Percentiles rank a stretch among this genome's conserved stretches.
phyloP scores from a whole-genome alignment of 352 stramenopile species.

The Elongisporangium senticosum region DNA sequence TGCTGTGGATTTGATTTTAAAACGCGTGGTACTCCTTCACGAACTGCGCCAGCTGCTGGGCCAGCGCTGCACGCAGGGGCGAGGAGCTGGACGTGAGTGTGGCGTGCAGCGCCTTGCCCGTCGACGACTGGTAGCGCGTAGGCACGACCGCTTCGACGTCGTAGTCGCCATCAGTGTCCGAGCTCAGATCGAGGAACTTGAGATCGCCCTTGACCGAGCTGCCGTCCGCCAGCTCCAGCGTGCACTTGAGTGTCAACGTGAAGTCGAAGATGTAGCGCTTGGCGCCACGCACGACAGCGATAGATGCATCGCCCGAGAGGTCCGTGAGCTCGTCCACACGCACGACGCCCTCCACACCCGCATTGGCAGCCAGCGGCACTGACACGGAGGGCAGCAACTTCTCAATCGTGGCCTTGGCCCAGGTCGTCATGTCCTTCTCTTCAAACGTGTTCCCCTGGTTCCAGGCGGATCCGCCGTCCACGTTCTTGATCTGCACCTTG shows the following conservation, averaged over 20 bases:
- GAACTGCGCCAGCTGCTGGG: slow-evolving; percentile 45
- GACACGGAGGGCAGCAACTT: slow-evolving; percentile 41
- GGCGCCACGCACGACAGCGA: slow-evolving; percentile 88
- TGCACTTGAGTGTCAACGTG: slow-evolving; percentile 50
- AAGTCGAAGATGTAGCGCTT: slow-evolving; percentile 92
- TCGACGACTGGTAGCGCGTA: slow-evolving; percentile 60
- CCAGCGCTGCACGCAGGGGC: slow-evolving; percentile 59
- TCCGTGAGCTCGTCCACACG: slow-evolving; percentile 66
- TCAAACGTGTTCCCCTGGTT: slow-evolving; percentile 94
- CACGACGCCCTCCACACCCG: slow-evolving; percentile 31
- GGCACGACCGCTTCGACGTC: slow-evolving; percentile 68
- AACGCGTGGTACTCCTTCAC: slow-evolving; percentile 73
- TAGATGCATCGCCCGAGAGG: slow-evolving; percentile 90
- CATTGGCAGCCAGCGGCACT: slow-evolving; percentile 21
- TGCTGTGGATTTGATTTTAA: slow-evolving; percentile 20
- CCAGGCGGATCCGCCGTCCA: slow-evolving; percentile 87
- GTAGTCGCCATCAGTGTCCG: slow-evolving; percentile 62
- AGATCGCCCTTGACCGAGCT: slow-evolving; percentile 40
- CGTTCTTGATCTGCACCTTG: slow-evolving; percentile 77
- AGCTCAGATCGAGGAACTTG: slow-evolving; percentile 81
- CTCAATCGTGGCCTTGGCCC: slow-evolving; percentile 76
- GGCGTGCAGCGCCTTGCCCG: slow-evolving; percentile 64
- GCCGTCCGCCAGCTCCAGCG: slow-evolving; percentile 21
- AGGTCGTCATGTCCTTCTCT: slow-evolving; percentile 87
- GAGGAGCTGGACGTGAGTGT: slow-evolving; percentile 40